phyloP scores from a whole-genome alignment of 768 basidiomycete species.

The Pleurotus salmoneostramineus region DNA sequence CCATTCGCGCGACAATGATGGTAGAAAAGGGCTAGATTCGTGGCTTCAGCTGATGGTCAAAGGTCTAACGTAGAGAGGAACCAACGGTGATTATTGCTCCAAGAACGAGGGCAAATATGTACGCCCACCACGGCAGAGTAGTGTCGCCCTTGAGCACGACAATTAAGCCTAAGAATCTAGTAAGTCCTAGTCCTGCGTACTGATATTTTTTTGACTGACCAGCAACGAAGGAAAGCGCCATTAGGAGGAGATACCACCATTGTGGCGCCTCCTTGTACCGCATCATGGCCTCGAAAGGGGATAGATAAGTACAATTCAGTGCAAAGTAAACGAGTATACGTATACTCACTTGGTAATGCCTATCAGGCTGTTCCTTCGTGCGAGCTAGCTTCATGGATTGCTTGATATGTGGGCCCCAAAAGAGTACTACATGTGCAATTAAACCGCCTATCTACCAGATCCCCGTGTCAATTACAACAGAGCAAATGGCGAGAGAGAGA shows the following conservation, averaged over 20 bases:
- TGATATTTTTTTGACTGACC: constrained; percentile 27
- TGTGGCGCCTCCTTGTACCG: constrained; percentile 57
- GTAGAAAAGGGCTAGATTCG: constrained; percentile 47
- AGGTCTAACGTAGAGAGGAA: neutral
- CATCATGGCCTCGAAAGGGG: constrained; percentile 41
- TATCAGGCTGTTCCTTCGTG: constrained; percentile 45
- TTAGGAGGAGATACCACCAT: constrained; percentile 54
- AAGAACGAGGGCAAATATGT: constrained; percentile 49
- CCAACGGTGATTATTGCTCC: constrained; percentile 39
- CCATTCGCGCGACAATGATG: constrained; percentile 51
- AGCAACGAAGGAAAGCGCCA: constrained; percentile 50
- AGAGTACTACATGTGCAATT: constrained; percentile 50
- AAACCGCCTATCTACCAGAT: constrained; percentile 53
- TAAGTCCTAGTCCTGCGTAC: neutral
- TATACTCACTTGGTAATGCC: constrained; percentile 43
- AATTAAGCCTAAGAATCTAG: constrained; percentile 36
- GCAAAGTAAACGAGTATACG: neutral
- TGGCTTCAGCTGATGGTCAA: neutral
- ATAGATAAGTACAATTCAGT: neutral
- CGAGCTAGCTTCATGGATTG: constrained; percentile 47
- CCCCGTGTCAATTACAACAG: neutral
- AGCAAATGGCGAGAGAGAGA: neutral
- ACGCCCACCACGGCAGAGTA: constrained; percentile 60
- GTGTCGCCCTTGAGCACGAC: constrained; percentile 56
- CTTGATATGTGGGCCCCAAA: constrained; percentile 50